Evolutionary conservation across 768 basidiomycete genomes (phyloP).

Genomic region (Naematelia encephala): DNA sequence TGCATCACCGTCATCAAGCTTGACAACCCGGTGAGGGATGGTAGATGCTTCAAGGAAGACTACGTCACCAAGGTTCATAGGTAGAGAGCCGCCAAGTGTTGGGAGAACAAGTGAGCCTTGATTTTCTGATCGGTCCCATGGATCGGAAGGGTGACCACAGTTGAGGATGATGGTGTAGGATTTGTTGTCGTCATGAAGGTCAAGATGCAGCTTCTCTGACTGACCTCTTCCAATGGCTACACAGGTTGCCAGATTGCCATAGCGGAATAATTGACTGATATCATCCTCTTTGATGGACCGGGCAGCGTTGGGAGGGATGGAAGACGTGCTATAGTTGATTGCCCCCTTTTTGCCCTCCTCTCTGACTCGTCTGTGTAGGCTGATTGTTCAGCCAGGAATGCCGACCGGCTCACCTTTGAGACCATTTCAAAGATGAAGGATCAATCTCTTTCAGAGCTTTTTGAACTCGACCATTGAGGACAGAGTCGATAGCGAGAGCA

Average conservation of each 20-base stretch:
- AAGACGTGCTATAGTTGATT: no score
- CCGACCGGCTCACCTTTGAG: no score
- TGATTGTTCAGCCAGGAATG: background rate
- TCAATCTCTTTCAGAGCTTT: background rate
- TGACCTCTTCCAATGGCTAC: constrained; percentile 4
- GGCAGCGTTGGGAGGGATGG: no score
- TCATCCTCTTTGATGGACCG: background rate
- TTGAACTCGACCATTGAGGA: background rate
- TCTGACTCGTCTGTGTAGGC: no score
- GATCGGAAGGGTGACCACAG: background rate
- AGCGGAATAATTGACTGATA: no score
- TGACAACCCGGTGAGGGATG: background rate
- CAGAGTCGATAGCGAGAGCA: constrained; percentile 7
- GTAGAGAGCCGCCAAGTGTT: background rate
- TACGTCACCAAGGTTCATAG: background rate
- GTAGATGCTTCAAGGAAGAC: constrained; percentile 1
- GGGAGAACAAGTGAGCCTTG: background rate
- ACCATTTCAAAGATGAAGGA: background rate
- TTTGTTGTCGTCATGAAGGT: background rate
- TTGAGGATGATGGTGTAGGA: constrained; percentile 9
- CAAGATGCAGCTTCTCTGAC: constrained; percentile 12
- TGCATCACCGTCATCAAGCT: background rate
- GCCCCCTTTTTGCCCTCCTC: no score
- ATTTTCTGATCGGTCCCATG: background rate
- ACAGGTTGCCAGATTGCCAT: constrained; percentile 7